Evolutionary conservation across 495 filamentous ascomycete genomes (phyloP), one percentile per base, ranked within the genome.

Genomic region (Talaromyces proteolyticus): DNA sequence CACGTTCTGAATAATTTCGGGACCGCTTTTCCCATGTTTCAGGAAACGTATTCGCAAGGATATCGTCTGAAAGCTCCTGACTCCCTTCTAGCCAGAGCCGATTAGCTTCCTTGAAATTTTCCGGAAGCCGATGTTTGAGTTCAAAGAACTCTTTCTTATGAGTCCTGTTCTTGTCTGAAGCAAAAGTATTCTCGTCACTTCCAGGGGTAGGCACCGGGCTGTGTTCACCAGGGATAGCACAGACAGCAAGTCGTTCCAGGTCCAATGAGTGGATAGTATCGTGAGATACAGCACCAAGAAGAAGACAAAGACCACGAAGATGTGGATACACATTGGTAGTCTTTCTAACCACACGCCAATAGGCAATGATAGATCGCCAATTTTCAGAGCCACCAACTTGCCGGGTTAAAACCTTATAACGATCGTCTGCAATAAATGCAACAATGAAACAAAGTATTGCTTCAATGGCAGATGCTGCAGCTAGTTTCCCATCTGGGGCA

Each of bases 291-390:
- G 73, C 75, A 25, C 70, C 74, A 11, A 79, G 62, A 20, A 78
- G 60, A 25, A 65, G 51, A 43, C 66, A 73, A 3, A 79, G 61
- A 22, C 67, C 69, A 53, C 66, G 49, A 18, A 79, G 54, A 11
- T 60, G 66, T 17, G 68, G 63, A 38, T 66, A 75, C 4, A 65
- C 23, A 12, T 50, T 36, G 42, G 67, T 68, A 42, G 65, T 69
- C 51, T 63, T 69, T 50, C 53, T 64, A 16, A 77, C 69, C 21
- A 69, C 68, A 14, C 59, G 55, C 66, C 74, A 72, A 47, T 75
- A 75, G 24, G 71, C 63, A n/a, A 79, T 52, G 18, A 79, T 75
- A 19, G 72, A 73, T 8, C 62, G 54, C 75, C 75, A 79, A n/a
- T 59, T 62, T 6, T 64, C 65, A 11, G 66, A 69, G 50, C 76